These are phyloP conservation scores for Pueraria montana DNA, from an alignment of 306 rosid genomes.

Conservation along the genomic window DNA sequence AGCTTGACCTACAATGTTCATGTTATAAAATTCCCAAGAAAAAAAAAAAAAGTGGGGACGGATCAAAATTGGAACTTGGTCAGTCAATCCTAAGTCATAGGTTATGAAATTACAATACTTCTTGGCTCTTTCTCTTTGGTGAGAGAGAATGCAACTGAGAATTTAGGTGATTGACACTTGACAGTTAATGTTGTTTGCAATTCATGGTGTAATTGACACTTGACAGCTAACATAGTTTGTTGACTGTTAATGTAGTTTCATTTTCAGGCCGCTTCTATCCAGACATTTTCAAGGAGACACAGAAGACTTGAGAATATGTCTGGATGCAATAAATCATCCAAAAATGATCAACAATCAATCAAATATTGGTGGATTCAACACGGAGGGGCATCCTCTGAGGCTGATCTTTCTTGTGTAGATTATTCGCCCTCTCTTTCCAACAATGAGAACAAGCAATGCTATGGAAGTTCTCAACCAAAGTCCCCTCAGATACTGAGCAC, in stretches of 20 bases:
- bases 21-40: neutral
- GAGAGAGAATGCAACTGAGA: slow-evolving; percentile 2
- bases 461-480: slow-evolving; percentile 49
- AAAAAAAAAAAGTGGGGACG: neutral
- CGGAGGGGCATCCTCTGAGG: slow-evolving; percentile 51
- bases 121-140: neutral
- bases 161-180: neutral
- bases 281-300: slow-evolving; percentile 50
- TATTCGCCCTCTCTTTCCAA: slow-evolving; percentile 50
- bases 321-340: slow-evolving; percentile 54
- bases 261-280: slow-evolving; percentile 56
- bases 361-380: slow-evolving; percentile 61
- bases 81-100: slow-evolving; percentile 9
- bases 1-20: slow-evolving; percentile 12
- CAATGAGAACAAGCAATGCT: slow-evolving; percentile 49
- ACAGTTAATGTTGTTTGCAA: slow-evolving; percentile 37
- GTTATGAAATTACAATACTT: neutral
- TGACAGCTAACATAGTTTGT: too few relatives aligned
- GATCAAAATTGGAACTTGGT: slow-evolving; percentile 31
- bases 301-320: slow-evolving; percentile 64
- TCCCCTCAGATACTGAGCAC: slow-evolving; percentile 67
- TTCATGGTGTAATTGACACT: neutral
- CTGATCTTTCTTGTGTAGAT: slow-evolving; percentile 56
- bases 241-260: slow-evolving; percentile 42
- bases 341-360: slow-evolving; percentile 66